Evolutionary conservation across 106 monocot species (phyloP), one percentile per base, ranked within the genome.

Genomic region (Phalaenopsis aphrodite): DNA sequence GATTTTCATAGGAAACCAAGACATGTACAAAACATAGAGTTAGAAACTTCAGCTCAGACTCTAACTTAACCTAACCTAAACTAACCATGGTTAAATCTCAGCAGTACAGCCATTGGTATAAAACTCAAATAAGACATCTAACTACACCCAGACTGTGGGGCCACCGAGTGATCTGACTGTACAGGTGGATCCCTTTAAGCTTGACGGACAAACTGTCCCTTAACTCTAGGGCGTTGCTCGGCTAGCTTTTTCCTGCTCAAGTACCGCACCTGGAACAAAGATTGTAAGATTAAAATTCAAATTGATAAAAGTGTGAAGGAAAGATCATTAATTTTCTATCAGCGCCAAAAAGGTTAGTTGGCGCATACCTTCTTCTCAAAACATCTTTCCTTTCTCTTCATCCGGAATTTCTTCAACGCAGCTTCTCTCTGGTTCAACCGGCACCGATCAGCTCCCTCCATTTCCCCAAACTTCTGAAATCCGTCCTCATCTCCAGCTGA

Each of bases 351-450:
- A 45, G 6, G 9, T 23, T 19, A 42, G 30, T 52, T 16, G 18
- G 36, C 4, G 14, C 52, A 42, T 87, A 98, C 97, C 92, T 94
- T 98, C 75, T 98, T 98, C 81, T 88, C 94, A 77, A 81, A 98
- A 82, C 94, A 94, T 81, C 97, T 86, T 8, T 92, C 94, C 65
- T 94, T 98, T 81, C 90, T 87, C 85, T 98, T 98, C 82, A 94
- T 56, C 36, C 94, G 81, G 78, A 91, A 98, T 82, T 94, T 98
- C 67, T 55, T 88, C 42, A 98, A 84, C 8, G 97, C 94, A 23
- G 82, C 87, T 79, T 92, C 90, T 82, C 96, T 88, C 73, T 83
- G 86, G 57, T 47, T 88, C 69, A 91, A 66, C 10, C 55, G 81
- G 67, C 73, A 46, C 21, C 72, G 47, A 21, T 84, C 79, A 36